Evolutionary conservation across 179 eudicot genomes (phyloP).

Genomic region (Sideroxylon spinosum): DNA sequence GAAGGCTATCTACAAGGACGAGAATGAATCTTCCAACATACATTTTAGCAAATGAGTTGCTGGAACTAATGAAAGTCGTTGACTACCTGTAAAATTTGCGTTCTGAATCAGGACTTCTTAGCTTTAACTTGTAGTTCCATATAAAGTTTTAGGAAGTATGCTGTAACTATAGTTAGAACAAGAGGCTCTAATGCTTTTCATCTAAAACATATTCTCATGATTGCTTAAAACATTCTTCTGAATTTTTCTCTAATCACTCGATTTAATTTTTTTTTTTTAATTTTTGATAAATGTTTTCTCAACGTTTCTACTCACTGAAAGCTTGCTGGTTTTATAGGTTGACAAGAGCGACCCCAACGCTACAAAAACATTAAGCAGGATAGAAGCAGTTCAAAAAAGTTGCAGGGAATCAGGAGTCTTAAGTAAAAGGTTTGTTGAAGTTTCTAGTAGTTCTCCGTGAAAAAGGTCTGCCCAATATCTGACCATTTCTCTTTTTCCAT

Average conservation of each 20-base stretch:
- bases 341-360: constrained; percentile 76
- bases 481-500: neutral
- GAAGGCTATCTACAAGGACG: neutral
- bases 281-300: neutral
- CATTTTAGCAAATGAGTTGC: neutral
- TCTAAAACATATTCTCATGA: too few relatives aligned
- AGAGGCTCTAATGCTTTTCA: too few relatives aligned
- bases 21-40: neutral
- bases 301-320: neutral
- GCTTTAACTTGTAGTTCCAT: too few relatives aligned
- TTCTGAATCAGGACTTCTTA: too few relatives aligned
- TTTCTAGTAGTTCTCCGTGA: neutral
- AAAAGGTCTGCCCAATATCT: neutral
- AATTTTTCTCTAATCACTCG: neutral
- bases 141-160: too few relatives aligned
- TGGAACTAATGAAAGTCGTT: neutral
- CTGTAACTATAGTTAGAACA: too few relatives aligned
- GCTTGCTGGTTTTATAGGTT: constrained; percentile 38
- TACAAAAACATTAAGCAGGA: constrained; percentile 51
- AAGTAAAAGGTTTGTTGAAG: constrained; percentile 41
- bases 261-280: neutral
- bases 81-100: neutral
- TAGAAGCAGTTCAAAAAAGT: constrained; percentile 56
- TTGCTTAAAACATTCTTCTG: neutral
- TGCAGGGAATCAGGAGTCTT: constrained; percentile 80